Evolutionary conservation across 2,329 filamentous ascomycete species (phyloP), one percentile per base, ranked within the genome.

Genomic region (Aspergillus niger): DNA sequence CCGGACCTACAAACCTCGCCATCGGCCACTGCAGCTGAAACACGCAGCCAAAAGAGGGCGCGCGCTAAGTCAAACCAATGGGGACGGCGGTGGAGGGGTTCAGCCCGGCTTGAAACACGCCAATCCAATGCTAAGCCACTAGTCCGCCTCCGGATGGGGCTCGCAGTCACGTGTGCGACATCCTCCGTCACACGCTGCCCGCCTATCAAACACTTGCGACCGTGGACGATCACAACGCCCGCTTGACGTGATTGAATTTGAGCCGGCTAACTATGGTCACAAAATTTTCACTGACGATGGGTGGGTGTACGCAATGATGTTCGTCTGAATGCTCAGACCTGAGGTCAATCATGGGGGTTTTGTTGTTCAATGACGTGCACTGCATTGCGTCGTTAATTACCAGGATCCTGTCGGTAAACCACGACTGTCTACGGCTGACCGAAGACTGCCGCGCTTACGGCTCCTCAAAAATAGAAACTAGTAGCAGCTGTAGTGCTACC

Each of bases 31-130:
- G 36, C 63, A 64, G 62, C 63, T 72, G 70, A 72, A 72, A 72
- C 69, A 63, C 56, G 55, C 50, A 58, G 36, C 38, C 36, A 55
- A 43, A n/a, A 32, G 53, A 55, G 53, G 52, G 64, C 52, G 60
- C 58, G 64, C 64, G 63, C 64, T 63, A 65, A 58, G 54, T 56
- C 55, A 55, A 57, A 47, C 55, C 59, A 61, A 60, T 56, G 39
- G 55, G 32, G 36, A 47, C 28, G 41, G 51, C 41, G 57, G 58
- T 55, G 64, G 55, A 57, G 58, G 58, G 17, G 44, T 58, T 61
- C 47, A 41, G 53, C 63, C 64, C 44, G 61, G 59, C 63, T 59
- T 72, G 71, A 73, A 73, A 73, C 71, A 69, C 69, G 54, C 69
- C 69, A 71, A 61, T 36, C 50, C 48, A 32, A 48, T 65, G 58